A percentile compares a stretch with the other conserved stretches of the same genome.
Conservation (phyloP, 805 yeast genomes). For the Candida boleticola region DNA sequence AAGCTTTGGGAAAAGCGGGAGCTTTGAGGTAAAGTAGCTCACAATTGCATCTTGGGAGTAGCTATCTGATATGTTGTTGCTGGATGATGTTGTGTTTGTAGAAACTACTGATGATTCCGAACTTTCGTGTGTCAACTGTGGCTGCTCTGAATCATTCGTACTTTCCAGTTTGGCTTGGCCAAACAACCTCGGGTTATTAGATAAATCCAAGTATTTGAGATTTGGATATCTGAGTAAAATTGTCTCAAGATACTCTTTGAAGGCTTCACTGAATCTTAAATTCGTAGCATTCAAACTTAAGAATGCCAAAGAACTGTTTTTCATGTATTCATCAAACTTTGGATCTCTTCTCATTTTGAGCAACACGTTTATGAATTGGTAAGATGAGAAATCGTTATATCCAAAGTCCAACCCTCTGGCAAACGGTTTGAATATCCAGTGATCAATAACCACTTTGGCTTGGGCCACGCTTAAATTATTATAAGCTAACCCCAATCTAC, state of each 20-base stretch:
- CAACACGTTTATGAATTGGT: conserved; percentile 33
- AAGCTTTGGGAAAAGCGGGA: conserved; percentile 68
- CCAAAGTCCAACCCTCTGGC: conserved; percentile 80
- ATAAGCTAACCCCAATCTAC: conserved; percentile 73
- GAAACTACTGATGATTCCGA: background rate
- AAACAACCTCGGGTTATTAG: conserved; percentile 66
- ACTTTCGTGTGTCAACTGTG: background rate
- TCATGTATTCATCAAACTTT: conserved; percentile 16
- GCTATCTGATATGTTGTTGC: background rate
- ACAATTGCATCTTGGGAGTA: conserved; percentile 31
- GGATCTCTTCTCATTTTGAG: conserved; percentile 24
- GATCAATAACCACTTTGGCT: conserved; percentile 46
- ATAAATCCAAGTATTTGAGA: conserved; percentile 71
- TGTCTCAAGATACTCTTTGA: conserved; percentile 51
- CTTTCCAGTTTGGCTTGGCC: background rate
- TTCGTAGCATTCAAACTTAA: conserved; percentile 67
- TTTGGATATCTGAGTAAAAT: conserved; percentile 52
- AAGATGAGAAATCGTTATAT: conserved; percentile 63
- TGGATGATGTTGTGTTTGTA: background rate
- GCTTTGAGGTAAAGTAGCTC: conserved; percentile 54
- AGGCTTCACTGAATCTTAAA: conserved; percentile 45
- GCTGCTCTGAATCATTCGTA: conserved; percentile 4
- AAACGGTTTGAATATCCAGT: conserved; percentile 52
- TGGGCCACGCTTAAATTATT: conserved; percentile 65
- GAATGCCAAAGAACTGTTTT: conserved; percentile 33